Evolutionary conservation across 176 grass and related monocot species (phyloP).

Genomic region (Oryza glaberrima): DNA sequence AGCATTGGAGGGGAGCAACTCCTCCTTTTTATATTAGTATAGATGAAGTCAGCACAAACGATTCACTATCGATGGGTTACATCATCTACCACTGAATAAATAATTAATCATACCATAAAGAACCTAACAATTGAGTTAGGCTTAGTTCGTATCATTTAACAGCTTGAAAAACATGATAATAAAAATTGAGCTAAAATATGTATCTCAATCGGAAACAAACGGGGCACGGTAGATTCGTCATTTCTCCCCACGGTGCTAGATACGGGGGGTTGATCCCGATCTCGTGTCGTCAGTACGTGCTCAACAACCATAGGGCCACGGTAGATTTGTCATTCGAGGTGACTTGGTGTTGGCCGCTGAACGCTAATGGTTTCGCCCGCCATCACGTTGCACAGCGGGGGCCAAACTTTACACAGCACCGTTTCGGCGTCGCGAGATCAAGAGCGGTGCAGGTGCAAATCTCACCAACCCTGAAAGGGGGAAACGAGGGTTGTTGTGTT

Average conservation of each 20-base stretch:
- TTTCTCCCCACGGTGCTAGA: neutral
- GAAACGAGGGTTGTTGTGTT: constrained; percentile 27
- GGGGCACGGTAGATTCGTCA: no score
- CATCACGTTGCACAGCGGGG: neutral
- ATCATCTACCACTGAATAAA: no score
- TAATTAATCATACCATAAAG: no score
- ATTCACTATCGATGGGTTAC: no score
- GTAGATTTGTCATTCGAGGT: neutral
- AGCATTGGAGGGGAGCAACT: no score
- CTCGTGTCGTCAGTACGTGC: neutral
- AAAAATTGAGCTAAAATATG: no score
- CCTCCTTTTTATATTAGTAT: no score
- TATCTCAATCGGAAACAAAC: no score
- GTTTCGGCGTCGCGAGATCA: neutral
- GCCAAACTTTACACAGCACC: neutral
- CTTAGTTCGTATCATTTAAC: no score
- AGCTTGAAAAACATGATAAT: no score
- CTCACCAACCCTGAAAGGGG: constrained; percentile 39
- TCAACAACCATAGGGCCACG: neutral
- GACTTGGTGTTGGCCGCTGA: neutral
- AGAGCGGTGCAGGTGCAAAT: neutral
- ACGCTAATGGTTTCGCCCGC: neutral
- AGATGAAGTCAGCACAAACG: no score
- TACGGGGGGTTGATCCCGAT: neutral
- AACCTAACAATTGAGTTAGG: no score